Base-by-base conservation (phyloP, 164 flowering plant species). In the Protea cynaroides region DNA sequence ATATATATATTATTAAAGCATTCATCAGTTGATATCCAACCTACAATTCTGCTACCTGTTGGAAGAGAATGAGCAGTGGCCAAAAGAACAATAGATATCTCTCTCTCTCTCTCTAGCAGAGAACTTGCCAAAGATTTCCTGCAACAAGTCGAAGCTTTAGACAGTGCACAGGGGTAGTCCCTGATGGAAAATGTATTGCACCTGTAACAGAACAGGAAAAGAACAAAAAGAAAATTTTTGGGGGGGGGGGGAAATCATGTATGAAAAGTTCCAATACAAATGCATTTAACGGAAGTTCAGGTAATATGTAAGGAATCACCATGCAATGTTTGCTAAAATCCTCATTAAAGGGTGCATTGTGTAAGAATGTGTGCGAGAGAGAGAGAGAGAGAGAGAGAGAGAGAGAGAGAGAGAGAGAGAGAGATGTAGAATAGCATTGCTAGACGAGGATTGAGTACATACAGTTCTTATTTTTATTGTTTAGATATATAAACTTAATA, bases 101-200 rank as follows among this genome's bases (percentile, higher is more conserved):
- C n/a, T n/a, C n/a, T 7, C 55, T 79, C 62, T 53, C 56, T 46
- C 52, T 60, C 59, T 9, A 65, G 63, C 19, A 65, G 40, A 52
- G 73, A 65, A 70, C 80, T 54, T 70, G 71, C 96, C 90, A 94
- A 60, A 94, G 66, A 69, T 75, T 70, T 25, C 63, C 55, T 8
- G 90, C 82, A 56, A 84, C 80, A 70, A 70, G 77, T 79, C 81
- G 83, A 60, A 84, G 81, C 80, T 85, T 86, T 68, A 83, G 65
- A 63, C 72, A 59, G 43, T 83, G 79, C 55, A 71, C 69, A 52
- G n/a, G 47, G 59, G 69, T 71, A 80, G 71, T 89, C 85, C 78
- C 79, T 82, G 68, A 91, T 72, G n/a, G 83, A 60, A 58, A 57
- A 29, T 58, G 75, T 8, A 70, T 76, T 64, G 62, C 79, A 70